Evolutionary conservation across 306 rosid genomes (phyloP).

Genomic region (Cicer chorassanicum): DNA sequence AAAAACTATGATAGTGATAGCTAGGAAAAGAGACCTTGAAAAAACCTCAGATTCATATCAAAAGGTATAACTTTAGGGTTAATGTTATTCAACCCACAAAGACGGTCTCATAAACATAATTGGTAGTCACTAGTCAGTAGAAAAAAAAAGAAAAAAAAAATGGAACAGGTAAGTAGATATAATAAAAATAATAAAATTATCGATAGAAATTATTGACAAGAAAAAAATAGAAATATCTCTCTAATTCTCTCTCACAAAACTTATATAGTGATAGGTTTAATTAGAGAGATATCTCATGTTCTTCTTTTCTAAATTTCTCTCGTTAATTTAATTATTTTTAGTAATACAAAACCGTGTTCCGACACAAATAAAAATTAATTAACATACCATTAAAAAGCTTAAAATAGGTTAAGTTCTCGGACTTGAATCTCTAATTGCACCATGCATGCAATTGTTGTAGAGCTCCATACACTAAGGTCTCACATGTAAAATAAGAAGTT

Average conservation of each 20-base stretch:
- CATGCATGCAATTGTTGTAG: too few species aligned
- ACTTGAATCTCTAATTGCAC: too few species aligned
- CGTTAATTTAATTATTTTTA: too few species aligned
- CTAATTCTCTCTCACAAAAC: too few species aligned
- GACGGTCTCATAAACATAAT: conserved; percentile 19
- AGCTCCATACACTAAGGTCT: too few species aligned
- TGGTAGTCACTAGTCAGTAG: conserved; percentile 30
- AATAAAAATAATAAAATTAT: too few species aligned
- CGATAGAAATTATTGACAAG: too few species aligned
- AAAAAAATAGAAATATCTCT: too few species aligned
- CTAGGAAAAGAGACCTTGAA: conserved; percentile 11
- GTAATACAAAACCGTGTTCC: conserved; percentile 30
- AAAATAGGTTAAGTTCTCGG: too few species aligned
- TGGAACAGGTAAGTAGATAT: neutral
- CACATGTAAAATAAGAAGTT: neutral
- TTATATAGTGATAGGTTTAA: too few species aligned
- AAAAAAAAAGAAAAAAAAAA: neutral
- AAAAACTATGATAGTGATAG: conserved; percentile 41
- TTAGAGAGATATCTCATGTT: too few species aligned
- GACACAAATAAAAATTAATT: neutral
- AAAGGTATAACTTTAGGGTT: conserved; percentile 26
- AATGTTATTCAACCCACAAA: conserved; percentile 16
- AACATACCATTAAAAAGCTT: neutral
- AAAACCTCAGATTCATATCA: conserved; percentile 22
- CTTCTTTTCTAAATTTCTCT: too few species aligned